Base-by-base conservation (phyloP, 208 protist genomes). In the Trypanosoma lewisi region DNA sequence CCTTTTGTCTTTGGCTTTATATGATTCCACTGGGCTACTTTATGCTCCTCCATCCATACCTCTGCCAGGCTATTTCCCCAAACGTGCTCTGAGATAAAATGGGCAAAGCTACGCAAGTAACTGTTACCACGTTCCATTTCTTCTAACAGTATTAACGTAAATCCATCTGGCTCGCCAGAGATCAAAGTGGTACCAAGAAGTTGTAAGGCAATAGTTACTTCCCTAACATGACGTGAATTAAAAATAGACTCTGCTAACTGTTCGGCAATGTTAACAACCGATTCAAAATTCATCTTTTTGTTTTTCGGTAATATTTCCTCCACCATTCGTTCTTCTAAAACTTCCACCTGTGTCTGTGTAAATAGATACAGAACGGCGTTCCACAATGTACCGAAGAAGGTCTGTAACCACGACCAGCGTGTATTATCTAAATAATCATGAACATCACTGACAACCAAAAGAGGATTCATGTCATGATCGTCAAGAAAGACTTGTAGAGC, bases 21-120 rank as follows among this genome's bases (percentile, higher is more conserved):
- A 12, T 62, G 51, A 28, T 95, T 73, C 83, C 83, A 91, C 71
- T 95, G 85, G n/a, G 83, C 85, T 23, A 48, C 70, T 33, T 81
- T 70, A 58, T 95, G 83, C 28, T 87, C 72, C 50, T 85, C 82
- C 4, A 53, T 69, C 82, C 84, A 95, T 34, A 86, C 70, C 9
- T 47, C 56, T 1, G 58, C 63, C 33, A 73, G 23, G 44, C 27
- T 50, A 4, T 63, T 50, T 52, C 68, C 33, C 66, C 69, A 91
- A 27, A 93, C 67, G 33, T 57, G 62, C 9, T 63, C 56, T 5
- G 89, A 74, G 8, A 95, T 33, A 54, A 77, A 78, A 44, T 75
- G 31, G 0, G 72, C 75, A 39, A 93, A 14, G 1, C 65, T 54
- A 16, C 27, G 33, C 30, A 93, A 56, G 61, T 68, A 71, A 5